Evolutionary conservation across 306 rosid genomes (phyloP).

Genomic region (Fragaria ananassa): DNA sequence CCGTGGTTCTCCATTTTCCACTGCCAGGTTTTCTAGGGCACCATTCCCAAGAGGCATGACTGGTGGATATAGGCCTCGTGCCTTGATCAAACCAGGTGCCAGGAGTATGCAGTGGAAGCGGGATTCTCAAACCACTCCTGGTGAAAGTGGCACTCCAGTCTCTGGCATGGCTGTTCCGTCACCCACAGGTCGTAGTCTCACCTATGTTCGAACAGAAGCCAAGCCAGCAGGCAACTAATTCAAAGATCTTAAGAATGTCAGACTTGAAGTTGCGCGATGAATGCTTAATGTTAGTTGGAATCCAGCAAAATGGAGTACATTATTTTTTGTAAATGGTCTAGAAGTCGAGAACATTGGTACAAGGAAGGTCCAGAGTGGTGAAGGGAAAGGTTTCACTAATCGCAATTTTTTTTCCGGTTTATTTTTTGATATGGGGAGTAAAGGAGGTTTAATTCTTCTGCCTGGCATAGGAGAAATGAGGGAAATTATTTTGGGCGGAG

Average conservation of each 20-base stretch:
- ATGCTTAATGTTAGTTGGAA: conserved; percentile 12
- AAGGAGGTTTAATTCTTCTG: not conserved
- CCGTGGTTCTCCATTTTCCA: conserved; percentile 55
- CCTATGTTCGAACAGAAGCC: conserved; percentile 79
- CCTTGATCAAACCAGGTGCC: conserved; percentile 61
- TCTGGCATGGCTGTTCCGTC: conserved; percentile 28
- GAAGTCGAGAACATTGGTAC: conserved; percentile 35
- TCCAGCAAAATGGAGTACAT: conserved; percentile 14
- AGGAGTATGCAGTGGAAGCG: conserved; percentile 98
- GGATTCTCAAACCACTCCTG: conserved; percentile 49
- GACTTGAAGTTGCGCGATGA: conserved; percentile 1
- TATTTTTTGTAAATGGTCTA: conserved; percentile 46
- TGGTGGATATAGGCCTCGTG: conserved; percentile 65
- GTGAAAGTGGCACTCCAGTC: conserved; percentile 45
- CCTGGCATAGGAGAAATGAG: not conserved
- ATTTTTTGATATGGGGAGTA: conserved; percentile 9
- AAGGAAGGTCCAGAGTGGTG: conserved; percentile 22
- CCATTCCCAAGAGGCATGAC: conserved; percentile 73
- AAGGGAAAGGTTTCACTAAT: conserved; percentile 1
- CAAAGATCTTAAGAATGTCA: not conserved
- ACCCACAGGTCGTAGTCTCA: conserved; percentile 64
- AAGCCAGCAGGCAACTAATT: conserved; percentile 62
- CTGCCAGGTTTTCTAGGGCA: conserved; percentile 63
- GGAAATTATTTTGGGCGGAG: conserved; percentile 6
- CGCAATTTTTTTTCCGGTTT: conserved; percentile 4